Percentiles rank a stretch among this genome's conserved stretches.
Evolutionary conservation across 2,329 filamentous ascomycete species (phyloP).

Genomic region (Dryadomyces sulphureus): DNA sequence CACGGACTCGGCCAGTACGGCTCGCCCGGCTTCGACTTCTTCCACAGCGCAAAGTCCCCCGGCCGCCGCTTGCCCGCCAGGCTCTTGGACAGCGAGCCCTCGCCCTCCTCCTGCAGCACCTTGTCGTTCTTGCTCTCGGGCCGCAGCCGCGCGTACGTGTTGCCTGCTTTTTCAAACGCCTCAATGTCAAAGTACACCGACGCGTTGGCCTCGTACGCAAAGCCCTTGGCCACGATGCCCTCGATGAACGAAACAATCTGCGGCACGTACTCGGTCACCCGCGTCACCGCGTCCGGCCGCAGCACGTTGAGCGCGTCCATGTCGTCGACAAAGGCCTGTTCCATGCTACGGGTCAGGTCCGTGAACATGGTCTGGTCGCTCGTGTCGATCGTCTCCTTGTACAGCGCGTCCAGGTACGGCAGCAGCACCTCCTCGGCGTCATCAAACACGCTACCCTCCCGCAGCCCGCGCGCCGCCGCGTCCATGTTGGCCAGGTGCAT

Average conservation of each 20-base stretch:
- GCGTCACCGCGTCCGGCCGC: conserved; percentile 46
- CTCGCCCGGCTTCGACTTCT: conserved; percentile 40
- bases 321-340: conserved; percentile 53
- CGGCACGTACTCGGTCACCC: conserved; percentile 53
- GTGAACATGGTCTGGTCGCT: conserved; percentile 54
- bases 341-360: conserved; percentile 48
- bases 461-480: conserved; percentile 12
- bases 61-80: conserved; percentile 44
- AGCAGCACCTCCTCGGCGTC: conserved; percentile 47
- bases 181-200: conserved; percentile 60
- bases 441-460: conserved; percentile 31
- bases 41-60: conserved; percentile 54
- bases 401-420: conserved; percentile 46
- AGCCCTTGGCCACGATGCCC: conserved; percentile 50
- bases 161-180: conserved; percentile 49
- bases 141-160: conserved; percentile 53
- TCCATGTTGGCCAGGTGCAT: conserved; percentile 15
- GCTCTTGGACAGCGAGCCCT: conserved; percentile 46
- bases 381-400: conserved; percentile 40
- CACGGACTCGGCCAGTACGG: conserved; percentile 46
- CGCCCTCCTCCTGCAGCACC: conserved; percentile 49
- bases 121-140: conserved; percentile 54
- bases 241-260: conserved; percentile 48
- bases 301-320: conserved; percentile 52
- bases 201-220: conserved; percentile 47